Evolutionary conservation across 306 rosid genomes (phyloP), one percentile per base, ranked within the genome.

Genomic region (Cicer judaicum): DNA sequence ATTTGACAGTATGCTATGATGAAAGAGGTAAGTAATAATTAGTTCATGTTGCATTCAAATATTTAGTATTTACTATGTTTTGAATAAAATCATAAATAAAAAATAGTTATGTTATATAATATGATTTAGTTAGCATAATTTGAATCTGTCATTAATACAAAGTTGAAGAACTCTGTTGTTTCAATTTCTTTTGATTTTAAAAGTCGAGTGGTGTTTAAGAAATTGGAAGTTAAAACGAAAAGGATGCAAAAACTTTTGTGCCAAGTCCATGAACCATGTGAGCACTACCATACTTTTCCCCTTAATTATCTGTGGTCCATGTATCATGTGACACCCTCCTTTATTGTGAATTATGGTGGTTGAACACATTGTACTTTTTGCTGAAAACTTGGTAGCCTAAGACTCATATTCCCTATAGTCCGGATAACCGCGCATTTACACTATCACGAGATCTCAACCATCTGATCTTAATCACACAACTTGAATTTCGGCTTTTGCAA

Each of bases 1-100:
- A 95, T 83, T 85, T 95, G 89, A 87, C 98, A 73, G 79, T 92
- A 68, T 95, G 98, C 86, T 95, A 92, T 67, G 99, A 95, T 50
- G 99, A 95, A 86, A 95, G 98, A 85, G 99, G 99, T 95, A 73
- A 70, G 96, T 92, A 71, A 61, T 50, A 71, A 61, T 50, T 49
- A 59, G 68, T 61, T 64, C 78, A 59, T 42, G 62, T 54, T 64
- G 75, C 70, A 60, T 74, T 73, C 53, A 38, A n/a, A 54, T 56
- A 34, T 65, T 69, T 54, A 62, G 13, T 18, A 41, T 52, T 69
- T 54, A 62, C 15, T 18, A 41, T 52, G 38, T 54, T 41, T 10
- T 1, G 9, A 59, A 68, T 41, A 52, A 59, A 68, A 53, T 9
- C 41, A 10, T 42, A 64, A 11, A 42, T 14, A 40, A 39, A 68